Conservation (phyloP, 495 filamentous ascomycete species). For the Cairneyella variabilis region DNA sequence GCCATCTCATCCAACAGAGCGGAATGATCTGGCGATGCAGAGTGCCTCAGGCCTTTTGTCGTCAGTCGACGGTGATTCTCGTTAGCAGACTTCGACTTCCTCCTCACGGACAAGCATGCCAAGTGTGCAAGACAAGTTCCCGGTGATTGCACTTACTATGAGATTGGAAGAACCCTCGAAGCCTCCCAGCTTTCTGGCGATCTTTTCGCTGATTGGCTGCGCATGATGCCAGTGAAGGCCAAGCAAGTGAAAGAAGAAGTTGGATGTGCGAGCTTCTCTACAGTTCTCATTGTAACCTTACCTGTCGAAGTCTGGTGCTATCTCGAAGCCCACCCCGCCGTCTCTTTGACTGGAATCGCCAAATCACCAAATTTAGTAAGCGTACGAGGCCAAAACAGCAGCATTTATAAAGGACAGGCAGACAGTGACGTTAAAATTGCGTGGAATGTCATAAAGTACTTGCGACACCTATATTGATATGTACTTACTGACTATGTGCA, state of each 20-base stretch:
- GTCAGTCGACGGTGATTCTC: not conserved
- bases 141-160: slow-evolving; percentile 14
- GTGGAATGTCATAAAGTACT: no score
- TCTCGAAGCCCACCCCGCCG: no score
- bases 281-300: slow-evolving; percentile 15
- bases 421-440: no score
- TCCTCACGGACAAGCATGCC: not conserved
- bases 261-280: slow-evolving; percentile 10
- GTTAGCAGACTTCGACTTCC: not conserved
- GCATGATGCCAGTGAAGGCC: not conserved
- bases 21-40: not conserved
- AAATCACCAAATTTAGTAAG: no score
- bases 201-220: slow-evolving; percentile 9
- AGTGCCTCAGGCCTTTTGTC: not conserved
- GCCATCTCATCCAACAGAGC: no score
- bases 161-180: slow-evolving; percentile 7
- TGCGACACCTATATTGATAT: no score
- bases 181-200: slow-evolving; percentile 4
- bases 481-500: no score
- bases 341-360: no score
- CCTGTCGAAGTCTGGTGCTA: no score
- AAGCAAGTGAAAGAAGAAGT: slow-evolving; percentile 16
- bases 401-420: no score
- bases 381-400: no score
- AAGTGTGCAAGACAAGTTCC: not conserved